Conservation (phyloP, 768 basidiomycete species). For the Lyophyllum semitale region DNA sequence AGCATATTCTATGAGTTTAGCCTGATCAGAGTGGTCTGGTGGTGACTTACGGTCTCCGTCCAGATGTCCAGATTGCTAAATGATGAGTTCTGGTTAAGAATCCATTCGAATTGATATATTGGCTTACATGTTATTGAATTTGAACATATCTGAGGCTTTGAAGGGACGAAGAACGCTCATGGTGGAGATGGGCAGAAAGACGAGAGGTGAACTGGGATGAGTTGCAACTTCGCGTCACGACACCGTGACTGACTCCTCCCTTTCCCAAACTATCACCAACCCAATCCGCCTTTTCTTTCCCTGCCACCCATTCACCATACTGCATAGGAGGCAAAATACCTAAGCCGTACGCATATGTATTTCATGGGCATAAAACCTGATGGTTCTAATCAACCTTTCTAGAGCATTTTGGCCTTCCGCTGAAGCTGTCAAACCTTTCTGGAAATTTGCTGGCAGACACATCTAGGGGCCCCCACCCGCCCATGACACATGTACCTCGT, state of each 20-base stretch:
- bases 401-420: neutral
- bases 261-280: neutral
- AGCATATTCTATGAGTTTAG: neutral
- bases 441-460: neutral
- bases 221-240: too few species aligned
- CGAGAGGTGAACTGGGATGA: neutral
- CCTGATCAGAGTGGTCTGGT: neutral
- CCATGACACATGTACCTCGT: neutral
- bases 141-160: slow-evolving; percentile 87
- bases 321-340: too few species aligned
- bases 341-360: neutral
- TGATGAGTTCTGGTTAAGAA: slow-evolving; percentile 9
- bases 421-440: neutral
- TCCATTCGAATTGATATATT: neutral
- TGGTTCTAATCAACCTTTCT: neutral
- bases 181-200: slow-evolving; percentile 15
- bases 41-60: slow-evolving; percentile 88
- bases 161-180: slow-evolving; percentile 92
- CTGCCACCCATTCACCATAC: neutral
- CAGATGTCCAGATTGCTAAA: slow-evolving; percentile 89
- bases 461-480: neutral
- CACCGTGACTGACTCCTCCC: too few species aligned
- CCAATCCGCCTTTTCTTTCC: neutral
- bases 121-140: slow-evolving; percentile 86
- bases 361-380: neutral